These are phyloP conservation scores for Talaromyces sp. DNA, from an alignment of 2,329 filamentous ascomycete genomes.

Conservation along the genomic window DNA sequence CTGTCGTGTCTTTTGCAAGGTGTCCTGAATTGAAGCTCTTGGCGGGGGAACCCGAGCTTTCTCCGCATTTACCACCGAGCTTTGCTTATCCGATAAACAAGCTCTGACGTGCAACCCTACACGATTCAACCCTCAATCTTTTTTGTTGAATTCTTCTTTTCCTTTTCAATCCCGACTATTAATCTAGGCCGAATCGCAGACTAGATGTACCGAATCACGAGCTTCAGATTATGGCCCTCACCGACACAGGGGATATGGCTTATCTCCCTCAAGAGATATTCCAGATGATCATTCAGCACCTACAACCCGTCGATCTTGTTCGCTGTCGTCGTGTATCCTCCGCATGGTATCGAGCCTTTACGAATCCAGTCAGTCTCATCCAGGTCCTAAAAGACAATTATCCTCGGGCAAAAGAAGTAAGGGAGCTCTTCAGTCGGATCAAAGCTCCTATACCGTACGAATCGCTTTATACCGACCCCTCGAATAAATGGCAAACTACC, in stretches of 20 bases:
- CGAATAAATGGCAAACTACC: constrained; percentile 25
- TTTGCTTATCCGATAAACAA: constrained; percentile 3
- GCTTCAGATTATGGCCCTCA: constrained; percentile 11
- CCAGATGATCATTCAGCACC: constrained; percentile 49
- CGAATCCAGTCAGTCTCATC: constrained; percentile 45
- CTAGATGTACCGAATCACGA: constrained; percentile 12
- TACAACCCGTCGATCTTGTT: constrained; percentile 51
- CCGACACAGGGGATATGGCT: constrained; percentile 23
- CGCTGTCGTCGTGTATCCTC: constrained; percentile 53
- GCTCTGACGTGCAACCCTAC: not conserved
- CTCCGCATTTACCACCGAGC: constrained; percentile 8
- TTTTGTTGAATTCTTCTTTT: not conserved
- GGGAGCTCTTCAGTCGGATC: constrained; percentile 28
- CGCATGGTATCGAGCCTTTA: constrained; percentile 50
- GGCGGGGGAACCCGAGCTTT: constrained; percentile 12
- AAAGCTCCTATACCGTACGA: not conserved
- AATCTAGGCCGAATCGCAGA: not conserved
- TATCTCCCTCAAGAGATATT: constrained; percentile 58
- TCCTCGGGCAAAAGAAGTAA: constrained; percentile 52
- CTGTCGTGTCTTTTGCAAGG: constrained; percentile 25
- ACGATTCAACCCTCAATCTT: not conserved
- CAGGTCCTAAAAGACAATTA: constrained; percentile 52
- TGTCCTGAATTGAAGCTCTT: constrained; percentile 34
- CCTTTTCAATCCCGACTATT: not conserved
- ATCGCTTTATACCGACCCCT: constrained; percentile 6